Evolutionary conservation across 208 protist species (phyloP).

Genomic region (Crithidia mellificae): DNA sequence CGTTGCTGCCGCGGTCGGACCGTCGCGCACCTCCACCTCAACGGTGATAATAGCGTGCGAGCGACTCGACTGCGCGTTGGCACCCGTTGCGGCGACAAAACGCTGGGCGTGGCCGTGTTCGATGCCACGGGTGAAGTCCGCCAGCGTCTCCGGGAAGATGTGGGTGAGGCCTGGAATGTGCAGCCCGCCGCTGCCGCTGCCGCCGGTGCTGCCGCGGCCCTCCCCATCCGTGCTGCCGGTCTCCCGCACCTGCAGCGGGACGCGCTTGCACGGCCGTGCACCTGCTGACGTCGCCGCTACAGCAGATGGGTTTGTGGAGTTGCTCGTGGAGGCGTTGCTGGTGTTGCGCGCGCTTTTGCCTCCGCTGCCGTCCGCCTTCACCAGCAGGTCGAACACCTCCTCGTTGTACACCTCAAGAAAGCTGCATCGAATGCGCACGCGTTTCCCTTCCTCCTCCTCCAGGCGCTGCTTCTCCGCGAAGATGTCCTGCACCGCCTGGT

Average conservation of each 20-base stretch:
- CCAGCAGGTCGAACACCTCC: slow-evolving; percentile 81
- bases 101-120: slow-evolving; percentile 73
- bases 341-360: slow-evolving; percentile 2
- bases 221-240: not conserved
- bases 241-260: slow-evolving; percentile 63
- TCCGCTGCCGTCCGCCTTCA: slow-evolving; percentile 8
- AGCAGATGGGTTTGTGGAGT: not conserved
- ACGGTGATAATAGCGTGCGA: slow-evolving; percentile 91
- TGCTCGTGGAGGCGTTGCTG: not conserved
- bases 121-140: slow-evolving; percentile 69
- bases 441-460: slow-evolving; percentile 55
- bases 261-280: slow-evolving; percentile 12
- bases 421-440: slow-evolving; percentile 59
- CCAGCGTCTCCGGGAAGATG: slow-evolving; percentile 48
- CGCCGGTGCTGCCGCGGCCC: not conserved
- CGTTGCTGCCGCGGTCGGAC: not conserved
- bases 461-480: slow-evolving; percentile 68
- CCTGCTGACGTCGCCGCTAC: not conserved
- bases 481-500: slow-evolving; percentile 81
- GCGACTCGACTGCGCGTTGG: slow-evolving; percentile 85
- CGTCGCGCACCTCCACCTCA: slow-evolving; percentile 61
- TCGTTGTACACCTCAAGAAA: slow-evolving; percentile 93
- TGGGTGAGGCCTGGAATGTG: slow-evolving; percentile 66
- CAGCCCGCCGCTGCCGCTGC: slow-evolving; percentile 36
- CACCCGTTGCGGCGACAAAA: slow-evolving; percentile 67